Percentiles rank a stretch among this genome's conserved stretches.
These are phyloP conservation scores for Yamadazyma diospyri DNA, from an alignment of 1,139 yeast genomes.

Conservation along the genomic window DNA sequence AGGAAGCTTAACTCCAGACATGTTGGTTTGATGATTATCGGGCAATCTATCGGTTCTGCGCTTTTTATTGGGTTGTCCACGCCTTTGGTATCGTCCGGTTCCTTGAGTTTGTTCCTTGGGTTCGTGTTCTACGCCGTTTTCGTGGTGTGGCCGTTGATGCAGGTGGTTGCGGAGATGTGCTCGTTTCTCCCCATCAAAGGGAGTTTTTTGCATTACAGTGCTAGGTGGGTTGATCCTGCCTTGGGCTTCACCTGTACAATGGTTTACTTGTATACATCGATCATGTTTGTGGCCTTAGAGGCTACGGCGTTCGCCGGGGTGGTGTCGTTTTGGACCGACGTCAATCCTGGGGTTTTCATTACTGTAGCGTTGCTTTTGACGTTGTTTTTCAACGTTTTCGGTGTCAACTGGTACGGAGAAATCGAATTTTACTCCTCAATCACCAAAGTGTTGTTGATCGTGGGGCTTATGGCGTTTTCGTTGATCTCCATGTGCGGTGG, in stretches of 20 bases:
- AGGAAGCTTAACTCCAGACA: slow-evolving; percentile 43
- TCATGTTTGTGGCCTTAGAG: slow-evolving; percentile 39
- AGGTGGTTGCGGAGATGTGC: slow-evolving; percentile 40
- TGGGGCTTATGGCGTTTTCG: slow-evolving; percentile 38
- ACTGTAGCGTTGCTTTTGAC: slow-evolving; percentile 27
- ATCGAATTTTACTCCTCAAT: slow-evolving; percentile 36
- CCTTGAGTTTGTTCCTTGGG: slow-evolving; percentile 36
- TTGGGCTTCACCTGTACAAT: slow-evolving; percentile 37
- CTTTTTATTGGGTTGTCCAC: slow-evolving; percentile 36
- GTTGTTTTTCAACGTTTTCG: slow-evolving; percentile 30
- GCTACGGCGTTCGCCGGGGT: slow-evolving; percentile 34
- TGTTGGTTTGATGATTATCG: slow-evolving; percentile 47
- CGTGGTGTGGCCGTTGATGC: slow-evolving; percentile 40
- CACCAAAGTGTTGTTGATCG: slow-evolving; percentile 35
- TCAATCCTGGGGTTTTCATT: slow-evolving; percentile 34
- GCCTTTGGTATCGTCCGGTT: slow-evolving; percentile 34
- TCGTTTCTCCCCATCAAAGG: slow-evolving; percentile 39
- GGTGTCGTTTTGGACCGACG: slow-evolving; percentile 38
- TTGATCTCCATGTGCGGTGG: slow-evolving; percentile 42
- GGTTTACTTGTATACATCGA: slow-evolving; percentile 33
- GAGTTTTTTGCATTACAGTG: slow-evolving; percentile 33
- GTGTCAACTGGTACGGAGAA: slow-evolving; percentile 40
- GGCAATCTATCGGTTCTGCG: slow-evolving; percentile 52
- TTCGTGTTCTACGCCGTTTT: slow-evolving; percentile 32
- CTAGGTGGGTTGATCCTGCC: slow-evolving; percentile 40